Evolutionary conservation across 208 protist genomes (phyloP), one percentile per base, ranked within the genome.

Genomic region (Trypanosoma conorhini): DNA sequence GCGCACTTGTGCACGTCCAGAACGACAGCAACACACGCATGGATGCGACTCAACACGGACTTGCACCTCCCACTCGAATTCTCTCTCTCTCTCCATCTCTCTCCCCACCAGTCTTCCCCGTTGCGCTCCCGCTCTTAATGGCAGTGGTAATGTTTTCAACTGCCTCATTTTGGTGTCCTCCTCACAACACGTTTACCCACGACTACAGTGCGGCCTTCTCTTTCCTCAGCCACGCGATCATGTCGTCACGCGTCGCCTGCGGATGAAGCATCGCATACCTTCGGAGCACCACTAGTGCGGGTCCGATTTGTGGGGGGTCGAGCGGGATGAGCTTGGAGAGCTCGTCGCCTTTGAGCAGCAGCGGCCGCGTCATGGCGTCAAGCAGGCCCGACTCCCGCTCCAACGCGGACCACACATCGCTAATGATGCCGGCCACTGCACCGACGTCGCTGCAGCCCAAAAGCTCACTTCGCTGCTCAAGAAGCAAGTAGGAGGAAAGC

Each of bases 321-420:
- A 96, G 64, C 28, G 82, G 73, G 13, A 80, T 60, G 24, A 81
- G 28, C n/a, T 70, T 81, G 46, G 76, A 71, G 30, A 96, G 69
- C 31, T 91, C 84, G 54, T 85, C 86, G 17, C 91, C 91, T 38
- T 83, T 91, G 15, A 96, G 61, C 12, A 83, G 91, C 22, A 93
- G 65, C 24, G 69, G 66, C 15, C 83, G 40, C 13, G 81, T 60
- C 35, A 85, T 80, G 22, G 83, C 80, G 54, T 62, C 50, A 0
- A 93, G 63, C 51, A 96, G 61, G 31, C 73, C 67, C 12, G 83
- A 74, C 17, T 87, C 75, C 22, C 52, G 67, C 7, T 66, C 73
- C 38, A 96, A 28, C 24, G 51, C 54, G 17, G 52, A 51, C 82
- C 86, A 92, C 55, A 83, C 59, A 1, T 30, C 10, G 1, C 22